phyloP scores from a whole-genome alignment of 2,329 filamentous ascomycete genomes.

The Dendrostoma leiphaemia region DNA sequence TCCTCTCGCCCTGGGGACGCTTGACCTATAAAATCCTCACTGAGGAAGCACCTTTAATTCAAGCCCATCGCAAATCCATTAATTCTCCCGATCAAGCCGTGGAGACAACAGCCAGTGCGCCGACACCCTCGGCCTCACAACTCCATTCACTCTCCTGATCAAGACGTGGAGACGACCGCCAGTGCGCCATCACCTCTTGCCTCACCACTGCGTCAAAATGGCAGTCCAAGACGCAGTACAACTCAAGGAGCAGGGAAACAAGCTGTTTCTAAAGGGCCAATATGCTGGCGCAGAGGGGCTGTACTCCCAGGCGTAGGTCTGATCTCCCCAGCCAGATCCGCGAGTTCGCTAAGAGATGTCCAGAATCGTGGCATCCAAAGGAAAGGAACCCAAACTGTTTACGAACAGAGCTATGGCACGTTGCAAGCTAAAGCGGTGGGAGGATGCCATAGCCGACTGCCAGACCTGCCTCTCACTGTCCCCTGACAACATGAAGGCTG shows the following conservation, averaged over 20 bases:
- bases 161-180: too few relatives aligned
- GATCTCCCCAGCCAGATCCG: constrained; percentile 8
- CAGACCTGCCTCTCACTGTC: constrained; percentile 68
- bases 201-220: too few relatives aligned
- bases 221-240: constrained; percentile 31
- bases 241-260: constrained; percentile 61
- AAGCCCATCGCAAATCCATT: too few relatives aligned
- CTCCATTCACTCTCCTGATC: too few relatives aligned
- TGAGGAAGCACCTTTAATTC: too few relatives aligned
- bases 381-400: constrained; percentile 75
- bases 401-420: constrained; percentile 87
- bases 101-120: too few relatives aligned
- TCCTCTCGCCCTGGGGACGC: too few relatives aligned
- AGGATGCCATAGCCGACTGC: constrained; percentile 76
- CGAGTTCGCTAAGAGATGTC: neutral
- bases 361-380: constrained; percentile 76
- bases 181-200: too few relatives aligned
- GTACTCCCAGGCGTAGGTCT: constrained; percentile 68
- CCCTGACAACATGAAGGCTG: constrained; percentile 71
- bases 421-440: constrained; percentile 70
- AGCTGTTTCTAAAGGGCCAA: constrained; percentile 62
- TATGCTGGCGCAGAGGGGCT: constrained; percentile 63
- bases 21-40: too few relatives aligned
- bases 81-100: too few relatives aligned
- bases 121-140: too few relatives aligned